Base-by-base conservation (phyloP, 768 basidiomycete species). In the Plicaturopsis crispa region DNA sequence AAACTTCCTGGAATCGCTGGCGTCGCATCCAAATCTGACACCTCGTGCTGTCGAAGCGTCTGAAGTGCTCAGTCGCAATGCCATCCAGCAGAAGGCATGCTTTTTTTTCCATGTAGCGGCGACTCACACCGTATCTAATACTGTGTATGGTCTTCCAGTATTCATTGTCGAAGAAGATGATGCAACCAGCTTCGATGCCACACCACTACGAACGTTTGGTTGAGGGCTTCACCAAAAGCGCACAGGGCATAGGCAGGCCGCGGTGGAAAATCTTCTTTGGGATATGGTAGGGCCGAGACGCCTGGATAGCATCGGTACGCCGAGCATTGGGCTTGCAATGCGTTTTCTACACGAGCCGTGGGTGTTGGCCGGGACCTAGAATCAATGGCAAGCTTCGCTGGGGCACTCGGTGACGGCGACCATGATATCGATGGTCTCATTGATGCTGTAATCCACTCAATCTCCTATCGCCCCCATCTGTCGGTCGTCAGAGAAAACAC, bases 221-320 rank as follows among this genome's bases (percentile, higher is more conserved):
- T 1, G 82, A 84, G 48, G 86, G 76, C 4, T 77, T 80, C 44
- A 77, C 85, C 42, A 84, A 81, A 60, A 84, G 81, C 48, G 72
- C 76, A 8, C 65, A 78, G 50, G 86, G 86, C n/a, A 81, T 86
- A 31, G 72, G 72, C 23, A 65, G 86, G 39, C 84, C 86, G 2
- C 79, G 80, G 80, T 89, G 86, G 86, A 86, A 89, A 55, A 61
- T 82, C 31, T 84, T 89, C 56, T 80, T 89, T 47, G 74, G 75
- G 26, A 67, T 86, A 42, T 86, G 84, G 84, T 80, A 69, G 60
- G 26, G 10, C 14, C 10, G 8, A 28, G 26, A 8, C 26, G 26
- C 10, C 14, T 28, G 26, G n/a, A n/a, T n/a, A n/a, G n/a, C n/a
- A n/a, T n/a, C n/a, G n/a, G n/a, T n/a, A n/a, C n/a, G n/a, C n/a